A percentile compares a stretch with the other conserved stretches of the same genome.
phyloP scores from a whole-genome alignment of 495 filamentous ascomycete species.

The Rhypophila decipiens region DNA sequence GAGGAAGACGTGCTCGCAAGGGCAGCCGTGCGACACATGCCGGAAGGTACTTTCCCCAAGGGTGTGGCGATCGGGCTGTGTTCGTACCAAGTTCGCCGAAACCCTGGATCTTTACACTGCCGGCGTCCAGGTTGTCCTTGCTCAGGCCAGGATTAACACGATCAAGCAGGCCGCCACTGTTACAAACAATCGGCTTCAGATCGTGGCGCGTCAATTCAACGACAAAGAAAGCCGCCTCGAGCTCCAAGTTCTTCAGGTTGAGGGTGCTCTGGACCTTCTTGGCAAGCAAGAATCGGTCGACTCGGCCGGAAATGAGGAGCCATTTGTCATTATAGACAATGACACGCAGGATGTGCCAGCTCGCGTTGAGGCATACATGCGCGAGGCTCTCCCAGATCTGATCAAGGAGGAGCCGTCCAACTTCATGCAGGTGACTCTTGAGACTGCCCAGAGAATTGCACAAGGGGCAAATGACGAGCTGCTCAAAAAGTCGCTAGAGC shows the following conservation, averaged over 20 bases:
- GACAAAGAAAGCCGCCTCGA: constrained; percentile 48
- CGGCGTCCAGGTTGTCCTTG: constrained; percentile 61
- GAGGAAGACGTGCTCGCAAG: constrained; percentile 78
- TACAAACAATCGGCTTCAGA: constrained; percentile 49
- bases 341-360: constrained; percentile 61
- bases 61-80: constrained; percentile 74
- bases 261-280: constrained; percentile 37
- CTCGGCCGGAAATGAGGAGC: constrained; percentile 24
- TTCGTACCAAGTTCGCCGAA: constrained; percentile 67
- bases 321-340: constrained; percentile 55
- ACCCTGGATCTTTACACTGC: constrained; percentile 67
- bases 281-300: constrained; percentile 31
- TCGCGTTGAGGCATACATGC: constrained; percentile 66
- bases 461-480: constrained; percentile 55
- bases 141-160: constrained; percentile 56
- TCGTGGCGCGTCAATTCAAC: constrained; percentile 65
- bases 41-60: constrained; percentile 68
- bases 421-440: constrained; percentile 62
- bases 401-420: constrained; percentile 59
- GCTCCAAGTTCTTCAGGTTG: constrained; percentile 48
- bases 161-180: constrained; percentile 53
- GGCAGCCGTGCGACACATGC: constrained; percentile 77
- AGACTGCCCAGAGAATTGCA: constrained; percentile 50
- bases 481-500: constrained; percentile 60
- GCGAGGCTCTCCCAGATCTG: constrained; percentile 54